Conservation (phyloP, 2,329 filamentous ascomycete genomes). For the Tolypocladium ophioglossoides region DNA sequence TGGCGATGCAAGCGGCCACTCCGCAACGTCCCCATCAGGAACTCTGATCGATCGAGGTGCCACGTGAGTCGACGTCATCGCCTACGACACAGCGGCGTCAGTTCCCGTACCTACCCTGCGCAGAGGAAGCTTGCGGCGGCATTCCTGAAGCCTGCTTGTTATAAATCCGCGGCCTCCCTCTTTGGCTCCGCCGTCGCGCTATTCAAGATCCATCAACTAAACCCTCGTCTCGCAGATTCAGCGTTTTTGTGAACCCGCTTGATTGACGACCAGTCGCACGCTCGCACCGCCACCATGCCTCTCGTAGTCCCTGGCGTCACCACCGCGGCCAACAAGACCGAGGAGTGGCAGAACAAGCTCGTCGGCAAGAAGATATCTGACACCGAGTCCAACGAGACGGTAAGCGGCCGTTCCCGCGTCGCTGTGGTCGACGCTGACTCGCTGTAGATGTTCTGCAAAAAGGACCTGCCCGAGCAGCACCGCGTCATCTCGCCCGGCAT, state of each 20-base stretch:
- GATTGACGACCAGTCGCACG: too few relatives aligned
- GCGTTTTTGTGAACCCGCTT: too few relatives aligned
- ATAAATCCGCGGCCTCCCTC: not conserved
- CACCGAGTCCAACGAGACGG: slow-evolving; percentile 37
- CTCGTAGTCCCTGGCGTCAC: slow-evolving; percentile 52
- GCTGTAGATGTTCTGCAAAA: slow-evolving; percentile 46
- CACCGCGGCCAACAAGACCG: slow-evolving; percentile 33
- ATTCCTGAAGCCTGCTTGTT: not conserved
- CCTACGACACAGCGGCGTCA: not conserved
- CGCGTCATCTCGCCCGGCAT: slow-evolving; percentile 46
- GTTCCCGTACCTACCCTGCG: not conserved
- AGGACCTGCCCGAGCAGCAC: slow-evolving; percentile 44
- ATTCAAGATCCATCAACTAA: too few relatives aligned
- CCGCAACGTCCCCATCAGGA: not conserved
- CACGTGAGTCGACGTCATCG: slow-evolving; percentile 3
- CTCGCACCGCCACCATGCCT: slow-evolving; percentile 40
- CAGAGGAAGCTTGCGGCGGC: not conserved
- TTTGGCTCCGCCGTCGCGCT: not conserved
- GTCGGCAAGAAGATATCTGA: slow-evolving; percentile 53
- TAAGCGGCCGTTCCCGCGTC: too few relatives aligned
- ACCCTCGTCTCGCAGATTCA: not conserved
- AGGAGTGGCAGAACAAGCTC: slow-evolving; percentile 52
- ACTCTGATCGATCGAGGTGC: not conserved
- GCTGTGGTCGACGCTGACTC: not conserved
- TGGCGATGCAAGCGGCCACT: too few relatives aligned